Conservation (phyloP, 805 yeast species). For the Saccharomycopsis fermentans region DNA sequence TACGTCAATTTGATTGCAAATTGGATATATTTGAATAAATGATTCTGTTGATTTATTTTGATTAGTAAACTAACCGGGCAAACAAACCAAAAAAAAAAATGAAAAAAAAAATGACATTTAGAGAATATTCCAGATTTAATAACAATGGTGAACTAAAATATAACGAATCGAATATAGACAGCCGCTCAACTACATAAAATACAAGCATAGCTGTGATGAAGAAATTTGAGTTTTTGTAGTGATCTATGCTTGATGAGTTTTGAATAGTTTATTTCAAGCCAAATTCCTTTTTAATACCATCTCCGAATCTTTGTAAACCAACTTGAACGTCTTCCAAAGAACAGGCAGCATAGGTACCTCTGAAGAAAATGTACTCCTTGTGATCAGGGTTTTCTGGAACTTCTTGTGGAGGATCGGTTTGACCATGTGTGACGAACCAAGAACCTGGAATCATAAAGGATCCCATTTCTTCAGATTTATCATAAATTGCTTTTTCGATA, state of each 20-base stretch:
- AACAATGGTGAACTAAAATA: too few relatives aligned
- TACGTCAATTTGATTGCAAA: neutral
- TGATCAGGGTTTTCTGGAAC: constrained; percentile 30
- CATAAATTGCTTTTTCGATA: constrained; percentile 57
- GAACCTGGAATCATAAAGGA: constrained; percentile 73
- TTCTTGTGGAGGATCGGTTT: constrained; percentile 50
- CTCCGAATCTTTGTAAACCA: constrained; percentile 62
- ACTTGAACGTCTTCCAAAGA: constrained; percentile 49
- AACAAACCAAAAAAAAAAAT: too few relatives aligned
- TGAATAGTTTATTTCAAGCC: neutral
- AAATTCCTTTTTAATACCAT: constrained; percentile 49
- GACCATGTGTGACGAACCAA: constrained; percentile 58
- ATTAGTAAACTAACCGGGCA: too few relatives aligned
- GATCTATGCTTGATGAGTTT: too few relatives aligned
- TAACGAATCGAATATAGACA: too few relatives aligned
- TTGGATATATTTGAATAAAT: neutral
- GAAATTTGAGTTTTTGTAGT: too few relatives aligned
- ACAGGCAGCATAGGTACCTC: constrained; percentile 86
- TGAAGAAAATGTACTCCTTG: constrained; percentile 51
- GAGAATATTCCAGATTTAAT: too few relatives aligned
- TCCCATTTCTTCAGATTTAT: constrained; percentile 48
- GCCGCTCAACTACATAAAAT: neutral
- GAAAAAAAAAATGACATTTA: too few relatives aligned
- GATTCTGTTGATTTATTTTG: neutral
- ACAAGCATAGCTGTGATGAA: neutral